Evolutionary conservation across 805 yeast genomes (phyloP).

Genomic region (Helenozyma rhizophorensis): DNA sequence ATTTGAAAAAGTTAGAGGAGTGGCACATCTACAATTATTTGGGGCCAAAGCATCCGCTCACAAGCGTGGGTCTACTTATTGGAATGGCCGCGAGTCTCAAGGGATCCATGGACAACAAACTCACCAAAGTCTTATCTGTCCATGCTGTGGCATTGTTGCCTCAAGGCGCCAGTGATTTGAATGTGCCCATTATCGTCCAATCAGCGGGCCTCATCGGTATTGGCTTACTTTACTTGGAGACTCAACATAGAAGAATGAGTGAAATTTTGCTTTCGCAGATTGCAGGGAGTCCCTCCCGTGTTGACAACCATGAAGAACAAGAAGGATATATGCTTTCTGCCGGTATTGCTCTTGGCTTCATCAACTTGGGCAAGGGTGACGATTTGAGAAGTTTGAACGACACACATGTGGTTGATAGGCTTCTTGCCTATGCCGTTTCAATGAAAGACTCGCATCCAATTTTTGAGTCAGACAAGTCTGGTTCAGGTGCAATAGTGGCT

Average conservation of each 20-base stretch:
- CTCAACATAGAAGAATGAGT: conserved; percentile 83
- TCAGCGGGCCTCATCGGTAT: conserved; percentile 89
- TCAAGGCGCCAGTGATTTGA: conserved; percentile 82
- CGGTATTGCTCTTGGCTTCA: conserved; percentile 82
- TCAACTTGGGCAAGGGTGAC: conserved; percentile 74
- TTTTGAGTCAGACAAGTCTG: conserved; percentile 55
- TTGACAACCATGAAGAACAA: conserved; percentile 54
- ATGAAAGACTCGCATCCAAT: conserved; percentile 60
- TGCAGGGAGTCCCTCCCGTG: conserved; percentile 46
- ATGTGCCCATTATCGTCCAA: conserved; percentile 79
- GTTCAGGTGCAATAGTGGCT: conserved; percentile 75
- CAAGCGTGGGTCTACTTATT: conserved; percentile 80
- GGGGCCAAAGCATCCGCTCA: conserved; percentile 80
- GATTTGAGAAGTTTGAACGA: conserved; percentile 57
- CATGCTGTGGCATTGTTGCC: conserved; percentile 92
- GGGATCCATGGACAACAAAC: conserved; percentile 79
- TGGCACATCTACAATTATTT: conserved; percentile 95
- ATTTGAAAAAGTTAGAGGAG: conserved; percentile 75
- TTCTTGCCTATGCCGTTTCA: conserved; percentile 54
- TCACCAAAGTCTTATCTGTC: conserved; percentile 87
- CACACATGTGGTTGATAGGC: conserved; percentile 55
- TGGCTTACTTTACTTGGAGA: conserved; percentile 74
- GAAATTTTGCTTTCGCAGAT: conserved; percentile 73
- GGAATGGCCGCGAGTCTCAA: conserved; percentile 90
- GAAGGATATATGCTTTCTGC: conserved; percentile 86